Percentiles rank a stretch among this genome's conserved stretches.
Evolutionary conservation across 306 rosid species (phyloP).

Genomic region (Sicyos baderoa): DNA sequence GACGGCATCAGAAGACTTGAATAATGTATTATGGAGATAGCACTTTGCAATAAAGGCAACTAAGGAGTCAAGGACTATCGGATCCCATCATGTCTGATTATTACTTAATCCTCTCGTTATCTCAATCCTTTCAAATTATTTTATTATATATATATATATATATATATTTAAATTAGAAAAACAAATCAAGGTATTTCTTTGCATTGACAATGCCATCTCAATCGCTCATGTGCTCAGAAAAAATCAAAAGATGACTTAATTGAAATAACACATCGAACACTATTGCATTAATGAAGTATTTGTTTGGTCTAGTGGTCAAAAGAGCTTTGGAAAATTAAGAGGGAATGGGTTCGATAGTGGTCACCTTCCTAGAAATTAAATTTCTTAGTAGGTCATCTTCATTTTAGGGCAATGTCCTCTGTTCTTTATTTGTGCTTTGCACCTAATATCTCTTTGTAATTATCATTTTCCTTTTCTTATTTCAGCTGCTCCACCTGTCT

Average conservation of each 20-base stretch:
- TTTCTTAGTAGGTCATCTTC: no score
- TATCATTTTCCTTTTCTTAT: background rate
- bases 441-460: background rate
- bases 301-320: background rate
- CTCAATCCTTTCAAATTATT: background rate
- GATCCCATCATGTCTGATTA: background rate
- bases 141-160: no score
- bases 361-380: no score
- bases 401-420: no score
- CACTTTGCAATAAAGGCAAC: background rate
- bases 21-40: background rate
- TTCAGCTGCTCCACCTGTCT: conserved; percentile 46
- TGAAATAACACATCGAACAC: no score
- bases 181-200: background rate
- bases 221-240: background rate
- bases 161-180: no score
- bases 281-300: background rate
- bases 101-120: background rate
- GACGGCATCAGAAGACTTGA: background rate
- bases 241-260: background rate
- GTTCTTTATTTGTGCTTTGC: background rate
- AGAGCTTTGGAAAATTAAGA: no score
- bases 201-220: background rate
- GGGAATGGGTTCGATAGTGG: no score
- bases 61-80: background rate